Evolutionary conservation across 2,329 filamentous ascomycete species (phyloP), one percentile per base, ranked within the genome.

Genomic region (Cercospora zeae-maydis): DNA sequence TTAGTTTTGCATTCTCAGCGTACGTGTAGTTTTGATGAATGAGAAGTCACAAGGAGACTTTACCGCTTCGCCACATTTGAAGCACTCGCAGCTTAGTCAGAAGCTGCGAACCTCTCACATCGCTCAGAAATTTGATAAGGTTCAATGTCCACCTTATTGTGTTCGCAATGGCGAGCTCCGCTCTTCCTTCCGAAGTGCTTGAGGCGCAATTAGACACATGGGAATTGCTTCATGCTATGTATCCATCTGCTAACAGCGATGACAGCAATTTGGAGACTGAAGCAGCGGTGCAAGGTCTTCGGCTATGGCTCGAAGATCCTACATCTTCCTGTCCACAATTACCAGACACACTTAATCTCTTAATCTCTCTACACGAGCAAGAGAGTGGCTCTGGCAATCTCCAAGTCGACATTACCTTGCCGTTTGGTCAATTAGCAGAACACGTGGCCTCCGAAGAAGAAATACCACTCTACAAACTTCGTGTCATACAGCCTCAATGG

Each of bases 191-290:
- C 24, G 63, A 66, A 34, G 53, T 59, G 36, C 52, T 65, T 31
- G 63, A 62, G 16, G 36, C 37, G 1, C 66, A 66, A 34, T 56
- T 71, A n/a, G 65, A 67, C 31, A 63, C 67, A 59, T 75, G 84
- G 34, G 82, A 84, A 56, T 79, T 84, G n/a, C 71, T 84, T 2
- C 72, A 76, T 66, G 81, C 82, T 9, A 84, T 84, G 82, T 84
- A 82, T 63, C 76, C 78, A 0, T 67, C 71, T 0, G 75, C 79
- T 11, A 72, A 75, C n/a, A 42, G 21, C 21, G 39, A 30, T 16
- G n/a, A 10, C 30, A 39, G 13, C n/a, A 36, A 49, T 33, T 27
- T 5, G 14, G 75, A 73, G 4, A 61, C 45, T 14, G 45, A 65
- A 16, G 55, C 53, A 2, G 24, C 65, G 5, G 37, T 69, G 8